phyloP scores from a whole-genome alignment of 495 filamentous ascomycete species.

The Durotheca rogersii region DNA sequence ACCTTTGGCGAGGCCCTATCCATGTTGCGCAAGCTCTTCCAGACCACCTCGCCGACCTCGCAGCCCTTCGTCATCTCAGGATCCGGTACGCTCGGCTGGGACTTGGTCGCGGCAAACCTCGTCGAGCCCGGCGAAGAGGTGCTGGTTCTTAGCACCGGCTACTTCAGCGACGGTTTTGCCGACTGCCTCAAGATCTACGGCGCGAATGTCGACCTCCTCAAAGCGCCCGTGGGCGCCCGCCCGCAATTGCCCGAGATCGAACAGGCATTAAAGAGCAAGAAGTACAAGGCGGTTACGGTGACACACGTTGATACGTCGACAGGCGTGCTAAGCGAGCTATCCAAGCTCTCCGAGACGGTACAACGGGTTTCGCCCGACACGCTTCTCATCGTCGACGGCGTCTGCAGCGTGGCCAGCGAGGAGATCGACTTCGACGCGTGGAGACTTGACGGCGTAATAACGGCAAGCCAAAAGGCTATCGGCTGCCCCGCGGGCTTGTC shows the following conservation, averaged over 20 bases:
- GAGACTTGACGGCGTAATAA: conserved; percentile 89
- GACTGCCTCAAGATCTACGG: conserved; percentile 90
- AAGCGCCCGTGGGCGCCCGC: conserved; percentile 82
- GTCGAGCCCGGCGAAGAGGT: conserved; percentile 85
- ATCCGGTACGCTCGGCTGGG: conserved; percentile 95
- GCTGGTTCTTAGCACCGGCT: conserved; percentile 90
- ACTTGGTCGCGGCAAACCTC: conserved; percentile 88
- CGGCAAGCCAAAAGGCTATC: conserved; percentile 94
- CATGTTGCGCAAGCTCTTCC: conserved; percentile 89
- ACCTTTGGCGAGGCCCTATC: conserved; percentile 86
- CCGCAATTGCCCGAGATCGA: conserved; percentile 87
- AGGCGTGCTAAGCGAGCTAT: conserved; percentile 87
- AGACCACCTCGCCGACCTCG: conserved; percentile 73
- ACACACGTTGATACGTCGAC: conserved; percentile 98
- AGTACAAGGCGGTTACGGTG: conserved; percentile 88
- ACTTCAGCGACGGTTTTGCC: conserved; percentile 95
- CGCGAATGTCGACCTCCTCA: conserved; percentile 82
- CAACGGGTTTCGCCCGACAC: conserved; percentile 86
- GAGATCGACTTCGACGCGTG: conserved; percentile 95
- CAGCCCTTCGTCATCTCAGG: conserved; percentile 94
- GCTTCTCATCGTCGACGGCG: conserved; percentile 87
- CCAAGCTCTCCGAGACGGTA: conserved; percentile 77
- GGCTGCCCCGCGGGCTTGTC: conserved; percentile 90
- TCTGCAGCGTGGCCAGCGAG: conserved; percentile 94
- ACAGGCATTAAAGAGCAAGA: conserved; percentile 79